Base-by-base conservation (phyloP, 2,329 filamentous ascomycete genomes). In the Pyrenochaeta sp. region DNA sequence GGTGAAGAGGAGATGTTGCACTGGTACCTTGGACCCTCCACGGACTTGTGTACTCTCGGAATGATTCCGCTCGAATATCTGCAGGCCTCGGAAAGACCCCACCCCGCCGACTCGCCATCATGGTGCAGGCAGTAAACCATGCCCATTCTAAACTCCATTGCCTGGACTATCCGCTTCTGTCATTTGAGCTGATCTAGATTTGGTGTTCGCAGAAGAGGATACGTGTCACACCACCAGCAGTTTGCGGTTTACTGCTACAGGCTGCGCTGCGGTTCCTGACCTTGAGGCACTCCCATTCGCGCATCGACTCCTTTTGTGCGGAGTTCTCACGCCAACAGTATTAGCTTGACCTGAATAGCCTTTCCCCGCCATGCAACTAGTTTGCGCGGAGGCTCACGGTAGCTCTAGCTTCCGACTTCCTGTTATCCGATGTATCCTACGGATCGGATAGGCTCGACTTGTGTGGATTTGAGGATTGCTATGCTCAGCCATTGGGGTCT, bases 271-370 rank as follows among this genome's bases (percentile, higher is more conserved):
- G 58, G 63, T 37, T 66, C 51, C 39, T 53, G 25, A 32, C 10
- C 13, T 27, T 42, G 45, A 37, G 55, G 45, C 9, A 42, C 25
- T 51, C 39, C 50, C 36, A 61, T 68, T 62, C 53, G 56, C 37
- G 55, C 46, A 47, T 39, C 54, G 40, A 59, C 58, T 61, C 67
- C 68, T 52, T 68, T 66, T 58, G 62, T 71, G 67, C 70, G 70
- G 62, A 66, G 56, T 57, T 37, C 34, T 64, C 58, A 63, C 66
- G 59, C 62, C 59, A 65, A 30, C 30, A 45, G 43, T 2, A 36
- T 56, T 66, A 63, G 63, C 49, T 51, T 52, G 52, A 55, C 54
- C 44, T 56, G 61, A 50, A 45, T 57, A 56, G 60, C 54, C 32
- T 8, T 61, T 61, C 60, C 65, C 63, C 65, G 66, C 63, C 53